Percentiles rank a stretch among this genome's conserved stretches.
Evolutionary conservation across 306 rosid species (phyloP).

Genomic region (Malus domestica): DNA sequence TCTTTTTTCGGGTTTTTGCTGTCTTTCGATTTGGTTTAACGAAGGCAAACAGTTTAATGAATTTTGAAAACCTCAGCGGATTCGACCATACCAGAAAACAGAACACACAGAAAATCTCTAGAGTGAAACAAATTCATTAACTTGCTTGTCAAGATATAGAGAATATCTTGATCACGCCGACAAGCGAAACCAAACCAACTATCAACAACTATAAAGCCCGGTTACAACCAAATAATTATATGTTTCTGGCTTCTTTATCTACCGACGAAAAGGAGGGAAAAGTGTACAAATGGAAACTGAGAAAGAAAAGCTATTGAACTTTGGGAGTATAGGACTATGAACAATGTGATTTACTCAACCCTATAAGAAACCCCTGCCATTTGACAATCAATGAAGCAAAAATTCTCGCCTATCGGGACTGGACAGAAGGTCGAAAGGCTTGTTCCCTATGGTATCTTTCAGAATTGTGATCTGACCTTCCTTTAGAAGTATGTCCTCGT

Average conservation of each 20-base stretch:
- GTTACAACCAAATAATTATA: constrained; percentile 1
- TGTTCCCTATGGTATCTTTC: constrained; percentile 60
- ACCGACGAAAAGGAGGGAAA: background rate
- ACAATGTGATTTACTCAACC: constrained; percentile 27
- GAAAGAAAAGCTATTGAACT: constrained; percentile 1
- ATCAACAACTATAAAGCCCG: background rate
- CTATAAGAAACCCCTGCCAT: constrained; percentile 12
- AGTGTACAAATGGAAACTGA: background rate
- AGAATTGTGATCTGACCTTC: constrained; percentile 92
- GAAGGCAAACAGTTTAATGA: background rate
- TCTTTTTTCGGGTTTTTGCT: background rate
- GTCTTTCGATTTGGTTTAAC: background rate
- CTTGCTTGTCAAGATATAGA: background rate
- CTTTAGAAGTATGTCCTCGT: constrained; percentile 68
- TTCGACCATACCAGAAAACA: background rate
- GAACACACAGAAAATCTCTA: background rate
- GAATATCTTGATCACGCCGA: background rate
- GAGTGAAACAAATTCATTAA: background rate
- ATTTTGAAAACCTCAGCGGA: background rate
- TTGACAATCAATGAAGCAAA: constrained; percentile 30
- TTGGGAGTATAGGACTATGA: constrained; percentile 42
- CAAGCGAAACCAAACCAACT: constrained; percentile 12
- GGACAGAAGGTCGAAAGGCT: constrained; percentile 56
- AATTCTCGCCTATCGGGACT: constrained; percentile 54
- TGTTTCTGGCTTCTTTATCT: constrained; percentile 13